Base-by-base conservation (phyloP, 2,329 filamentous ascomycete species). In the Phaeosphaeriaceae sp. region DNA sequence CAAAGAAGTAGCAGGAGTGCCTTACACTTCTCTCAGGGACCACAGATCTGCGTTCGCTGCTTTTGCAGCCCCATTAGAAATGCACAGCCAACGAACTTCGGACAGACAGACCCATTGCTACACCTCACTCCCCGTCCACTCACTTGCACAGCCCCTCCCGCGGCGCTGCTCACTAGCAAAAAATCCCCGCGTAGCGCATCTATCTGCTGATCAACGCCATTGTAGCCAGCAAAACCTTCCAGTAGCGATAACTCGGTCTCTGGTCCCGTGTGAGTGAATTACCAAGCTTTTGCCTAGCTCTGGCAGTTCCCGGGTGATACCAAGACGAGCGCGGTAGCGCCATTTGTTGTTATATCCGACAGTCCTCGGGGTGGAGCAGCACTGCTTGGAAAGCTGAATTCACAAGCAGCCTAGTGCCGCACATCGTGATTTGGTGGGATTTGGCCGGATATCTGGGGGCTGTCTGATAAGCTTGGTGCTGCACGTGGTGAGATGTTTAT, bases 261-360 rank as follows among this genome's bases (percentile, higher is more conserved):
- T 19, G n/a, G 3, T 19, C 20, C 41, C 25, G 25, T 27, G 25
- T 5, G 25, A 27, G 17, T 20, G 41, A 19, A n/a, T 13, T 24
- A 47, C 45, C 45, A 47, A 47, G 45, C 45, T 47, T 47, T 47
- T 25, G 45, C 45, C 45, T 22, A 47, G 45, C 15, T 21, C 11
- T 47, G 45, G 45, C 21, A 47, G 45, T 11, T 47, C 45, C 45
- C 45, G 45, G 22, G 42, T 10, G 42, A 36, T 36, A 15, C 31
- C 31, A 36, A 36, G 31, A 13, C 7, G 9, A 36, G 25, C 13
- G 31, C 13, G 31, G 9, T 36, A n/a, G 31, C 31, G 31, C 31
- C 13, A 36, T 5, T 11, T 36, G 4, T 13, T 20, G 19, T 45
- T 24, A 25, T 47, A 47, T 47, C 45, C 45, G 45, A 47, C 4